Base-by-base conservation (phyloP, 2,329 filamentous ascomycete species). In the Fusarium sp. region DNA sequence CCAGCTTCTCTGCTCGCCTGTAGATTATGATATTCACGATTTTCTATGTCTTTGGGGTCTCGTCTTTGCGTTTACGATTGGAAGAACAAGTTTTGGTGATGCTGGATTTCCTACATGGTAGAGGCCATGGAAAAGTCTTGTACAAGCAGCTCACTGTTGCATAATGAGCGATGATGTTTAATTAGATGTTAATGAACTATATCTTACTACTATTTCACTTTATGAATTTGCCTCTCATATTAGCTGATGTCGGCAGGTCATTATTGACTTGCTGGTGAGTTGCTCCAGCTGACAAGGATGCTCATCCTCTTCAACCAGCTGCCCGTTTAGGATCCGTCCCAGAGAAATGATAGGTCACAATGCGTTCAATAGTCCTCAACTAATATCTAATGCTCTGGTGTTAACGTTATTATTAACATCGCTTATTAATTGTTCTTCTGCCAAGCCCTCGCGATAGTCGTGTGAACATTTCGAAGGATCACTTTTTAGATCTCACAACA, bases 1-100 rank as follows among this genome's bases (percentile, higher is more conserved):
- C 53, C 23, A 67, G 35, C 31, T 61, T 67, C 41, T 66, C 64
- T 14, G 49, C 65, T 48, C 65, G 65, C 3, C 55, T 67, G 10
- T 67, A 68, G 31, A 48, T 55, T 58, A 48, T 47, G 51, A 64
- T 11, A n/a, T 42, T 35, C 47, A 54, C 41, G 64, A 58, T 23
- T 35, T 49, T 14, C 4, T 39, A 39, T 58, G 48, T 53, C 20
- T 33, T 17, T 25, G 25, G 27, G 31, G 10, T 17, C 14, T 36
- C 23, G 17, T 25, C 3, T 20, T 11, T 61, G 8, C 45, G 7
- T 64, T 31, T 42, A 18, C 35, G n/a, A 39, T 4, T 37, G 39
- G 47, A 27, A 37, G 39, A 41, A 17, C 25, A 29, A 27, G 41
- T 37, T 33, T 14, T 14, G n/a, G 40, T 45, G 46, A 29, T 36